Evolutionary conservation across 139 green algal species (phyloP).

Genomic region (Tetradesmus obliquus): DNA sequence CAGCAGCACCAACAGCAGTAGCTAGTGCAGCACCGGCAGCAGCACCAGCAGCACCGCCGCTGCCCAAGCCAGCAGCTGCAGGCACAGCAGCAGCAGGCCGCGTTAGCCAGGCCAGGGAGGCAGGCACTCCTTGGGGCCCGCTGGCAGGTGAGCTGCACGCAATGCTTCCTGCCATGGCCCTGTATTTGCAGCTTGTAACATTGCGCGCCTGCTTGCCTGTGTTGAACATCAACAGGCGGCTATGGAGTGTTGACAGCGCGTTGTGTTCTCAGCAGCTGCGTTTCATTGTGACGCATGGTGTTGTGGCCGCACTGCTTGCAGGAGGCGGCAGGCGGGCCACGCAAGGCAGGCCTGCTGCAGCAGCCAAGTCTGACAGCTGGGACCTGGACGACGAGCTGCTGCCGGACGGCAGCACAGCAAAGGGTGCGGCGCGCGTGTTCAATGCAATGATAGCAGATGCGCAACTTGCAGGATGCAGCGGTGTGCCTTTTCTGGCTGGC

Average conservation of each 20-base stretch:
- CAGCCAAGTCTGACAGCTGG: conserved; percentile 35
- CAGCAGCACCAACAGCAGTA: neutral
- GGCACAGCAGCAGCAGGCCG: conserved; percentile 18
- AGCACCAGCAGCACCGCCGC: neutral
- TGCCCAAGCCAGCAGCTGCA: neutral
- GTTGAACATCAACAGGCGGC: too few species aligned
- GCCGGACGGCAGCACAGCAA: conserved; percentile 26
- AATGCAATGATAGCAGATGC: neutral
- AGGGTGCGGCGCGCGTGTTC: neutral
- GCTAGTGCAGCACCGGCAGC: neutral
- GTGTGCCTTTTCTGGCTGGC: neutral
- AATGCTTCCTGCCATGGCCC: neutral
- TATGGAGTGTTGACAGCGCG: too few species aligned
- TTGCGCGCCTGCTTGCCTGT: too few species aligned
- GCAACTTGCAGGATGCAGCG: neutral
- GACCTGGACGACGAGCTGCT: conserved; percentile 39
- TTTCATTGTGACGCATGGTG: too few species aligned
- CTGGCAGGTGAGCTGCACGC: neutral
- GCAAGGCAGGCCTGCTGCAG: neutral
- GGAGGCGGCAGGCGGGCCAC: neutral
- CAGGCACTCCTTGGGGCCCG: neutral
- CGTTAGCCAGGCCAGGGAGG: neutral
- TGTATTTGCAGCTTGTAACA: too few species aligned
- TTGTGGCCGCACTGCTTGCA: neutral
- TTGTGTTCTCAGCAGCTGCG: too few species aligned